These are phyloP conservation scores for Podospora conica DNA, from an alignment of 495 filamentous ascomycete species.

Conservation along the genomic window DNA sequence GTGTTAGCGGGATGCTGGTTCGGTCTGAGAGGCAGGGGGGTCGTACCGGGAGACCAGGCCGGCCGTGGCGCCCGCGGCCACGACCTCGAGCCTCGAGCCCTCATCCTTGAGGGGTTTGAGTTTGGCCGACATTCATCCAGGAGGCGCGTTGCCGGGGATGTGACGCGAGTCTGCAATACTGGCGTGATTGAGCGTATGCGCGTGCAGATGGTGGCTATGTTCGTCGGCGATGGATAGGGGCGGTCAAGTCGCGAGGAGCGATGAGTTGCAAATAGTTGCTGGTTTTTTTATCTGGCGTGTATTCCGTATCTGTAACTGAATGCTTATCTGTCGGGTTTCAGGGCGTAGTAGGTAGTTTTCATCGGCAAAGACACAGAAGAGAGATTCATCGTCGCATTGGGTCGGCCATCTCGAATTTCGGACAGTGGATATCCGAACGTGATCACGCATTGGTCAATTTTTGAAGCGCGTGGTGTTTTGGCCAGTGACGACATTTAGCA, in stretches of 20 bases:
- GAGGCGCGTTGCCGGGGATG: background rate
- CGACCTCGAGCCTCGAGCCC: slow-evolving; percentile 77
- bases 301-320: background rate
- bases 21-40: slow-evolving; percentile 45
- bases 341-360: background rate
- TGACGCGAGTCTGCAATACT: background rate
- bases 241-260: background rate
- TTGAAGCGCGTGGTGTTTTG: slow-evolving; percentile 4
- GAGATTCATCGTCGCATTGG: background rate
- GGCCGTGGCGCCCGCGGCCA: slow-evolving; percentile 77
- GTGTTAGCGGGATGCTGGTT: background rate
- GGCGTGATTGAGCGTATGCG: background rate
- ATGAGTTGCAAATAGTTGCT: too few species aligned
- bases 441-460: slow-evolving; percentile 5
- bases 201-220: background rate
- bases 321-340: background rate
- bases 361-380: background rate
- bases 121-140: slow-evolving; percentile 31
- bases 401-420: background rate
- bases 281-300: background rate
- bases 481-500: background rate
- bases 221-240: background rate
- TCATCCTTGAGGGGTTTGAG: slow-evolving; percentile 80
- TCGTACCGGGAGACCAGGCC: slow-evolving; percentile 89
- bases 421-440: background rate